Evolutionary conservation across 371 early-diverging fungal genomes (phyloP).

Genomic region (Lichtheimia hyalospora): DNA sequence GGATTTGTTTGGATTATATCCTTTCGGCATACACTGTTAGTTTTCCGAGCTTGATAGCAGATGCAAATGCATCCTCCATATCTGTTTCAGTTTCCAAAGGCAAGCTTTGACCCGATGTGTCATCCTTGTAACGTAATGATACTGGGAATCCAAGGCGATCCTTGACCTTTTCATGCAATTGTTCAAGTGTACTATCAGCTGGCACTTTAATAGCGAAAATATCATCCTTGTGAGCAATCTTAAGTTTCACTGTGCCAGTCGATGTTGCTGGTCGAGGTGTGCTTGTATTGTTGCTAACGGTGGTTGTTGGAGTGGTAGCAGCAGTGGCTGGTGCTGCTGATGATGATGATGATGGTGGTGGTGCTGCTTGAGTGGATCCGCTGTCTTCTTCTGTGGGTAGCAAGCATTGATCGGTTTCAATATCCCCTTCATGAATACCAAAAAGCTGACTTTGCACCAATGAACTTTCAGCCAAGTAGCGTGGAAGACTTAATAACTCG

Average conservation of each 20-base stretch:
- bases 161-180: conserved; percentile 57
- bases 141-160: conserved; percentile 52
- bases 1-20: not conserved
- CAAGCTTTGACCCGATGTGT: conserved; percentile 19
- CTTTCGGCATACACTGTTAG: conserved; percentile 42
- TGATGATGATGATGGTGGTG: conserved; percentile 2
- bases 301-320: not conserved
- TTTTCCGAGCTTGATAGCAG: conserved; percentile 40
- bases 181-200: conserved; percentile 50
- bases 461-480: conserved; percentile 54
- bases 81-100: conserved; percentile 24
- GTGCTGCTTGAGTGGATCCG: not conserved
- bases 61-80: conserved; percentile 35
- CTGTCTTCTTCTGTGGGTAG: not conserved
- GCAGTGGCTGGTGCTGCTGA: not conserved
- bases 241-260: conserved; percentile 56
- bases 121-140: conserved; percentile 28
- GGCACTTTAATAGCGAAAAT: conserved; percentile 75
- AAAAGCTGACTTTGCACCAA: conserved; percentile 63
- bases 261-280: not conserved
- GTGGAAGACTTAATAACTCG: conserved; percentile 61
- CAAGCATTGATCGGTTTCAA: conserved; percentile 52
- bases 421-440: conserved; percentile 66
- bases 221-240: conserved; percentile 68
- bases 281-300: not conserved